Evolutionary conservation across 2,329 filamentous ascomycete genomes (phyloP).

Genomic region (Hymenoscyphus fraxineus): DNA sequence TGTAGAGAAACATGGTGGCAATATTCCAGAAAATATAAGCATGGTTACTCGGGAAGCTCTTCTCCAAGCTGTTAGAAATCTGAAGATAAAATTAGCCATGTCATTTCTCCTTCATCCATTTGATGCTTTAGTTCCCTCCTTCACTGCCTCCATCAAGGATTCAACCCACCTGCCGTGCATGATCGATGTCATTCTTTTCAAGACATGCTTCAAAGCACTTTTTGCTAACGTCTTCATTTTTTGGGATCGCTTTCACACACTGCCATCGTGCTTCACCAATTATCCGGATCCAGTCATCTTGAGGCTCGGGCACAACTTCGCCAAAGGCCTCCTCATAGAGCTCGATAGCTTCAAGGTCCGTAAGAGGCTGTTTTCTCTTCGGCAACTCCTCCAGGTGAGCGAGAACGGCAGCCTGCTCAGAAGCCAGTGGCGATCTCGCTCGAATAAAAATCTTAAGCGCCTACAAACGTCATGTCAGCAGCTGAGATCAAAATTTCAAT

Average conservation of each 20-base stretch:
- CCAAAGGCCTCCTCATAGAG: slow-evolving; percentile 32
- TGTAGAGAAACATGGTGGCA: slow-evolving; percentile 31
- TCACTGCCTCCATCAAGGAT: background rate
- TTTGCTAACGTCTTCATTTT: slow-evolving; percentile 30
- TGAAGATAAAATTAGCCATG: slow-evolving; percentile 14
- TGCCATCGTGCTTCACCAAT: slow-evolving; percentile 33
- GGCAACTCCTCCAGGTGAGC: slow-evolving; percentile 29
- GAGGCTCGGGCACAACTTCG: slow-evolving; percentile 22
- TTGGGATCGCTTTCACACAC: slow-evolving; percentile 32
- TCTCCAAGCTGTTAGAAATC: slow-evolving; percentile 36
- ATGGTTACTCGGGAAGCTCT: slow-evolving; percentile 32
- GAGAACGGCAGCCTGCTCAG: slow-evolving; percentile 31
- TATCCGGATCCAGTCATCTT: slow-evolving; percentile 29
- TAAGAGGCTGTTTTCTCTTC: slow-evolving; percentile 21
- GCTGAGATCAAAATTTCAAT: background rate
- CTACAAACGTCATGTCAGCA: slow-evolving; percentile 24
- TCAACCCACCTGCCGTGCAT: slow-evolving; percentile 32
- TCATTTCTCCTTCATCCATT: background rate
- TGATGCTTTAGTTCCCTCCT: slow-evolving; percentile 1
- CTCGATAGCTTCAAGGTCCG: slow-evolving; percentile 31
- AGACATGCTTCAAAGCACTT: slow-evolving; percentile 34
- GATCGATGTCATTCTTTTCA: slow-evolving; percentile 32
- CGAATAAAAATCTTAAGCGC: slow-evolving; percentile 34
- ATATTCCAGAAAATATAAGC: slow-evolving; percentile 36
- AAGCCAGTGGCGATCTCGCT: slow-evolving; percentile 23